Conservation (phyloP, 2,329 filamentous ascomycete species). For the Juglanconis juglandina region DNA sequence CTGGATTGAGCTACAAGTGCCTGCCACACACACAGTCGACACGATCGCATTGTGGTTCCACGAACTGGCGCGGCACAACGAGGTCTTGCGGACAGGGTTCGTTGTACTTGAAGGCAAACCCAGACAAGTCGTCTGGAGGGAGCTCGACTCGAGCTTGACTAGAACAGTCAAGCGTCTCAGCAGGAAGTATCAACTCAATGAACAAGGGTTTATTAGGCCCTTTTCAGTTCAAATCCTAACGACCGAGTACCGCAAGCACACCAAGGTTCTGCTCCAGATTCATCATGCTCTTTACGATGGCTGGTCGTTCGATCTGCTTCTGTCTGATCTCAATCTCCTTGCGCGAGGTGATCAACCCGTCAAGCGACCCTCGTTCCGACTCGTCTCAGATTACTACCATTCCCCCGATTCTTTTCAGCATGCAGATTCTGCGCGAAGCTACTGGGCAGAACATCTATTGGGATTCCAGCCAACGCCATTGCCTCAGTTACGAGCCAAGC, state of each 20-base stretch:
- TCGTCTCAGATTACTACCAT: slow-evolving; percentile 52
- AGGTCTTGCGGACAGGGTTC: slow-evolving; percentile 74
- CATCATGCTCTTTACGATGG: slow-evolving; percentile 89
- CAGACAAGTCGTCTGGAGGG: slow-evolving; percentile 62
- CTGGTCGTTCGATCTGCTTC: slow-evolving; percentile 80
- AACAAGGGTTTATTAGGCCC: slow-evolving; percentile 49
- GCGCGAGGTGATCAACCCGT: slow-evolving; percentile 31
- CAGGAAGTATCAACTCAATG: slow-evolving; percentile 38
- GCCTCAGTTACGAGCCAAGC: slow-evolving; percentile 38
- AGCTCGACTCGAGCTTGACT: slow-evolving; percentile 42
- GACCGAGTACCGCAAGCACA: neutral
- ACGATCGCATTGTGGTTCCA: slow-evolving; percentile 48
- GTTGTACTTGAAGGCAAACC: slow-evolving; percentile 50
- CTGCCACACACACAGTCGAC: slow-evolving; percentile 25
- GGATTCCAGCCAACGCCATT: slow-evolving; percentile 52
- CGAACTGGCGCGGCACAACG: slow-evolving; percentile 51
- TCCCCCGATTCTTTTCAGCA: slow-evolving; percentile 23
- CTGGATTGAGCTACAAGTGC: slow-evolving; percentile 60
- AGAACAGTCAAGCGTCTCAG: slow-evolving; percentile 33
- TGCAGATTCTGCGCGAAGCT: slow-evolving; percentile 48
- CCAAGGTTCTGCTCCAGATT: slow-evolving; percentile 49
- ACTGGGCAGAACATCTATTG: slow-evolving; percentile 67
- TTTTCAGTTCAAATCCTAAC: slow-evolving; percentile 55
- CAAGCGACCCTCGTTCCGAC: slow-evolving; percentile 56
- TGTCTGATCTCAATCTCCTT: slow-evolving; percentile 61